Evolutionary conservation across 2,329 filamentous ascomycete species (phyloP).

Genomic region (Colletotrichum brevisporum): DNA sequence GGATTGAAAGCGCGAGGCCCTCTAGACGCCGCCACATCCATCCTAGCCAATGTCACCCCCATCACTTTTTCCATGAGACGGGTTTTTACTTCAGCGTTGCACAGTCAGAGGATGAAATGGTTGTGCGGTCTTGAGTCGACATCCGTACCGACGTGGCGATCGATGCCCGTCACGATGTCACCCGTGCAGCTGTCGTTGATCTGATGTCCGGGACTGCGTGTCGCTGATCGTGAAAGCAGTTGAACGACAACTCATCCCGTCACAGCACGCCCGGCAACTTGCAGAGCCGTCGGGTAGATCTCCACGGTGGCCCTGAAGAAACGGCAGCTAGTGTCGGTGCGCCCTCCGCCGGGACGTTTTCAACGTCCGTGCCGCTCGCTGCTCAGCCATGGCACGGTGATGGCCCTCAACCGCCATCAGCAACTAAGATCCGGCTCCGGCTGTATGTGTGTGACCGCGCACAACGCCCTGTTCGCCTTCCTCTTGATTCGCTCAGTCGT

Average conservation of each 20-base stretch:
- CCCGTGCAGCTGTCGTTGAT: slow-evolving; percentile 21
- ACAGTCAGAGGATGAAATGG: slow-evolving; percentile 8
- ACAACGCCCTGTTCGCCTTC: not conserved
- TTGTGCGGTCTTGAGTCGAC: slow-evolving; percentile 3
- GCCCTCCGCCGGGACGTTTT: slow-evolving; percentile 16
- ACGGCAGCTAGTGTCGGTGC: slow-evolving; percentile 10
- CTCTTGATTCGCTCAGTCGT: not conserved
- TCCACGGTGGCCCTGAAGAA: slow-evolving; percentile 15
- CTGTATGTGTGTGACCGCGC: not conserved
- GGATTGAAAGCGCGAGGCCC: not conserved
- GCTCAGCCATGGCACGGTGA: slow-evolving; percentile 30
- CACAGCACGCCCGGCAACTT: slow-evolving; percentile 22
- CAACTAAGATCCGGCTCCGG: slow-evolving; percentile 2
- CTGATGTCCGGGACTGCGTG: slow-evolving; percentile 5
- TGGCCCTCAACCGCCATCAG: slow-evolving; percentile 16
- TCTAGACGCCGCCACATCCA: slow-evolving; percentile 15
- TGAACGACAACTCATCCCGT: slow-evolving; percentile 19
- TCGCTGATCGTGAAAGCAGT: slow-evolving; percentile 4
- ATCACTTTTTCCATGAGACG: not conserved
- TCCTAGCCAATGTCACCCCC: not conserved
- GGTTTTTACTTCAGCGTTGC: not conserved
- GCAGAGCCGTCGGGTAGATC: slow-evolving; percentile 29
- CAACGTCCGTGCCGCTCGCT: slow-evolving; percentile 19
- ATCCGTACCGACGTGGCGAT: not conserved
- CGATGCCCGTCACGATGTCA: slow-evolving; percentile 26